Conservation (phyloP, 768 basidiomycete genomes). For the Termitomyces sp. region DNA sequence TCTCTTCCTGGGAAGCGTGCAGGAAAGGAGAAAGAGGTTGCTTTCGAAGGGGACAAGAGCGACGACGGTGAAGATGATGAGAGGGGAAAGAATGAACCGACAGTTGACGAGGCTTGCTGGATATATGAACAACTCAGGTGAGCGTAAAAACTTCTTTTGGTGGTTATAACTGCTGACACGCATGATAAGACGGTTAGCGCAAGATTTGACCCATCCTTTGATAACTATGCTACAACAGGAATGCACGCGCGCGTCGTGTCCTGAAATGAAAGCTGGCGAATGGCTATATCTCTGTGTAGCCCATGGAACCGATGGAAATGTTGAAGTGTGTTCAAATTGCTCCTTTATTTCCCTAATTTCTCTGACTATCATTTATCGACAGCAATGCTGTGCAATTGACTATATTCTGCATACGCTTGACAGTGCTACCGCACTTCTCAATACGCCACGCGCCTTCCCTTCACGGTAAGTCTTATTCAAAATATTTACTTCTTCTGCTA, state of each 20-base stretch:
- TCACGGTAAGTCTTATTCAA: slow-evolving; percentile 53
- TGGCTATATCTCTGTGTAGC: slow-evolving; percentile 97
- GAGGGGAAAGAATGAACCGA: slow-evolving; percentile 39
- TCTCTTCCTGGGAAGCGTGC: slow-evolving; percentile 57
- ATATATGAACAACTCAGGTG: slow-evolving; percentile 60
- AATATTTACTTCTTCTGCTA: neutral
- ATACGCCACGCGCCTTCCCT: slow-evolving; percentile 87
- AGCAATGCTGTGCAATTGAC: slow-evolving; percentile 97
- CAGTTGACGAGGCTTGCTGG: slow-evolving; percentile 83
- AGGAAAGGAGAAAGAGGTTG: slow-evolving; percentile 25
- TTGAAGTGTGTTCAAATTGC: slow-evolving; percentile 55
- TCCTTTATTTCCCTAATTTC: neutral
- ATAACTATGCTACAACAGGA: slow-evolving; percentile 83
- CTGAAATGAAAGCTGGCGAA: slow-evolving; percentile 98
- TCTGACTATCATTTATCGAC: neutral
- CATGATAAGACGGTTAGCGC: slow-evolving; percentile 66
- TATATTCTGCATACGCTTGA: slow-evolving; percentile 93
- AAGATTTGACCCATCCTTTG: slow-evolving; percentile 81
- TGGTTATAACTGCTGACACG: neutral
- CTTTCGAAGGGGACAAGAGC: slow-evolving; percentile 23
- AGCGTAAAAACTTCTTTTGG: slow-evolving; percentile 4
- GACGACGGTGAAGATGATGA: slow-evolving; percentile 20
- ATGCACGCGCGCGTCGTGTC: slow-evolving; percentile 82
- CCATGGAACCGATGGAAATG: slow-evolving; percentile 81
- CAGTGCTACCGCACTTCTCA: slow-evolving; percentile 87